Evolutionary conservation across 768 basidiomycete species (phyloP), one percentile per base, ranked within the genome.

Genomic region (Lentinus tigrinus): DNA sequence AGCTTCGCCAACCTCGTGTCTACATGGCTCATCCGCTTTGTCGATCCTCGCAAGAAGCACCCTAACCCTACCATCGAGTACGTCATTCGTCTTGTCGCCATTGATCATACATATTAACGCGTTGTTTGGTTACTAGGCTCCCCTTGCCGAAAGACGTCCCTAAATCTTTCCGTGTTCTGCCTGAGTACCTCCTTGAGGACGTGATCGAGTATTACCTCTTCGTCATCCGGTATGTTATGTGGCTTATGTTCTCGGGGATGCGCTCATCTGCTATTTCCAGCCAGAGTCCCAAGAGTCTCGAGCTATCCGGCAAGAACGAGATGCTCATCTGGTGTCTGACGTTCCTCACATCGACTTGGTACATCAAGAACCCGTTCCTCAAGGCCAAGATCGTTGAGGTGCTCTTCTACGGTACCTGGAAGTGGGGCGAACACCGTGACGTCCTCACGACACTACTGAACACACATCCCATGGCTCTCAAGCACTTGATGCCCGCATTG

Each of bases 301-400:
- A 93, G 57, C 73, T 91, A 48, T 79, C 88, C 0, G 94, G 95
- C 44, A 95, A 93, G 75, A 83, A 85, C 11, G 94, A 95, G 63
- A 75, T 98, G 14, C 76, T 98, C 64, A 83, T 87, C 0, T 98
- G 98, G 73, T 82, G 87, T 19, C 75, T 99, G 64, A 94, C 93
- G 2, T 98, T 98, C 80, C 75, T 99, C 59, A 85, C 88, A 6
- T 94, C 93, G 37, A 96, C 95, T 0, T 94, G 93, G 84, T 98
- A 95, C 71, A 95, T 99, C 80, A 97, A 97, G 78, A 99, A 98
- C 65, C 97, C 97, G 0, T 98, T 96, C 79, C 71, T 99, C 65
- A 98, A 98, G 74, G 85, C 93, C 19, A 96, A 98, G 73, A 89
- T 98, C 59, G 94, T 98, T 63, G 92, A 97, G 69, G 93, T 87